Base-by-base conservation (phyloP, 1,284 basidiomycete genomes). In the Trametes sp. region DNA sequence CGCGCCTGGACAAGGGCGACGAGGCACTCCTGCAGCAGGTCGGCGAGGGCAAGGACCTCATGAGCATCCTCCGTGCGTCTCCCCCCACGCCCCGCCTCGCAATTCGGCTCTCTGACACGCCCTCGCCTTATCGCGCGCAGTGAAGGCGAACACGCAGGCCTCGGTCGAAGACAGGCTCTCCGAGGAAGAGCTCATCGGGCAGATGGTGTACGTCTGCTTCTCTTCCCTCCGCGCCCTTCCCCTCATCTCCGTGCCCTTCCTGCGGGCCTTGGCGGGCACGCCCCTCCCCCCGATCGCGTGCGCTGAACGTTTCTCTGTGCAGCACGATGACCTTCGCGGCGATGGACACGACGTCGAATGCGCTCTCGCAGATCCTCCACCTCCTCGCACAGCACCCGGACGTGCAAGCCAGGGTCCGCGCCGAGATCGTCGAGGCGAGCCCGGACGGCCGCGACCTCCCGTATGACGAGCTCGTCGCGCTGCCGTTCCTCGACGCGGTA, bases 401-500 rank as follows among this genome's bases (percentile, higher is more conserved):
- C 31, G 54, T 54, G 1, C 66, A 68, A 28, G 36, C 26, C 5
- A 69, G 67, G 28, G 65, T 76, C 7, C 70, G 76, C 3, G 64
- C 69, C 10, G 75, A 76, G 49, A 55, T 77, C 16, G 57, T 58
- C 28, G 61, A 64, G 21, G 72, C 71, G 19, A 59, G 65, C 23
- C 53, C 59, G 24, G 63, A 69, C 36, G 64, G 67, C 14, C 54
- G 55, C 28, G 72, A 75, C 36, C 59, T 76, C 33, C 57, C 71
- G 1, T 74, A 77, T 58, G 76, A 78, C 59, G 64, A 64, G 9
- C 65, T 78, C n/a, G 70, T 71, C 45, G 61, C 64, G 7, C 69
- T 78, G 21, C 75, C 76, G 0, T 75, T 71, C 61, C 70, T 78
- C 14, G 76, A 78, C 49, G 76, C 73, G 6, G 69, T 78, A 23